phyloP scores from a whole-genome alignment of 1,284 basidiomycete species.

The Ganoderma meredithae region DNA sequence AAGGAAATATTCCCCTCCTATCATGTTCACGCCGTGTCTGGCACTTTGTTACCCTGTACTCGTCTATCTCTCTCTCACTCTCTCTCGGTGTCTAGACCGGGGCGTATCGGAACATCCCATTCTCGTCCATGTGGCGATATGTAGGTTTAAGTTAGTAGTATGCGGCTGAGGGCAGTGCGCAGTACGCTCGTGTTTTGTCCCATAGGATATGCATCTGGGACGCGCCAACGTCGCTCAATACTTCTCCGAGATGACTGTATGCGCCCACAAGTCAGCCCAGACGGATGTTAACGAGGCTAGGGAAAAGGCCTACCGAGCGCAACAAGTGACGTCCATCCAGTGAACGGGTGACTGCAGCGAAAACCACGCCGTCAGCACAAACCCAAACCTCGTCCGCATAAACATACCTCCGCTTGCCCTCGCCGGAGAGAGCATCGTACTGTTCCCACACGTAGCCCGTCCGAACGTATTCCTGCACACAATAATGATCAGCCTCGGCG shows the following conservation, averaged over 20 bases:
- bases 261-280: background rate
- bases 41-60: slow-evolving; percentile 7
- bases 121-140: background rate
- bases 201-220: background rate
- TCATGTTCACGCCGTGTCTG: background rate
- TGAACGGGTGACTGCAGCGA: slow-evolving; percentile 81
- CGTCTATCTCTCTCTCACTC: background rate
- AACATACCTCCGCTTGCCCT: slow-evolving; percentile 81
- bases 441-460: slow-evolving; percentile 98
- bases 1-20: background rate
- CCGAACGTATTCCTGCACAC: slow-evolving; percentile 82
- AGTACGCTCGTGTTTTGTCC: background rate
- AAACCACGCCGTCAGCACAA: background rate
- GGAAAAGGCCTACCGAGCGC: slow-evolving; percentile 66
- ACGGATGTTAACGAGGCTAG: slow-evolving; percentile 21
- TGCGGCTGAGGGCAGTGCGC: slow-evolving; percentile 3
- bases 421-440: slow-evolving; percentile 85
- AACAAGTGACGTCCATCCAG: slow-evolving; percentile 90
- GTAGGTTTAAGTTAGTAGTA: background rate
- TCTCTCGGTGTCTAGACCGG: background rate
- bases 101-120: background rate
- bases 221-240: slow-evolving; percentile 40
- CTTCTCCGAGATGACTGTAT: slow-evolving; percentile 52
- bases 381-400: background rate
- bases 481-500: slow-evolving; percentile 5